Evolutionary conservation across 176 grass and related monocot genomes (phyloP).

Genomic region (Ensete ventricosum): DNA sequence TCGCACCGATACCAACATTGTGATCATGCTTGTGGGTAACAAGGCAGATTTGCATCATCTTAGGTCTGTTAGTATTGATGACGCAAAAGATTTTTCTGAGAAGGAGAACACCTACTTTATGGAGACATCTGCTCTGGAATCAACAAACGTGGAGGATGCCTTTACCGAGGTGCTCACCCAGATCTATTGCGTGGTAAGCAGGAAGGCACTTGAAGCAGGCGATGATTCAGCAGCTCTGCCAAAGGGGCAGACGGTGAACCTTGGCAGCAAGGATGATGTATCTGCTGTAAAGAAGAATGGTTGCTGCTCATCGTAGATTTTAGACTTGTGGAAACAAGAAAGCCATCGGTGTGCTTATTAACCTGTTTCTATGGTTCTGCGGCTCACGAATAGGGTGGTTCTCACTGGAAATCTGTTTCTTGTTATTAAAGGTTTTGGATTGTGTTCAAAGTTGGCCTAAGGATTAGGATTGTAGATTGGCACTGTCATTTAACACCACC

Average conservation of each 20-base stretch:
- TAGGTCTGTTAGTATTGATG: neutral
- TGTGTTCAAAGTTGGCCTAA: too few species aligned
- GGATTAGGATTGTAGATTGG: too few species aligned
- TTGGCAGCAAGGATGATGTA: neutral
- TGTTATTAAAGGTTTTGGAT: too few species aligned
- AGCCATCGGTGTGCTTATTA: neutral
- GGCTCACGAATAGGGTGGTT: neutral
- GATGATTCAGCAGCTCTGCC: neutral
- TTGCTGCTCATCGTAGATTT: neutral
- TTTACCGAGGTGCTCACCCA: neutral
- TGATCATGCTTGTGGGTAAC: constrained; percentile 5
- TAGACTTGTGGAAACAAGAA: neutral
- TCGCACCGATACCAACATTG: constrained; percentile 5
- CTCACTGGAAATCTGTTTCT: neutral
- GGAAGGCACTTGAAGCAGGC: neutral
- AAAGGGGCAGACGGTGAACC: neutral
- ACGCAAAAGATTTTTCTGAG: neutral
- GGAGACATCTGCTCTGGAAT: constrained; percentile 7
- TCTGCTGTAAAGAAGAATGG: neutral
- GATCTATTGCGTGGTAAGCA: neutral
- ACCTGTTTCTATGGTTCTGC: neutral
- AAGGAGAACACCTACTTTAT: neutral
- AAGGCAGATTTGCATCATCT: constrained; percentile 4
- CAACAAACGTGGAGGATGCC: constrained; percentile 1
- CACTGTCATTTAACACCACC: too few species aligned